Conservation (phyloP, 2,329 filamentous ascomycete genomes). For the Plenodomus biglobosus region DNA sequence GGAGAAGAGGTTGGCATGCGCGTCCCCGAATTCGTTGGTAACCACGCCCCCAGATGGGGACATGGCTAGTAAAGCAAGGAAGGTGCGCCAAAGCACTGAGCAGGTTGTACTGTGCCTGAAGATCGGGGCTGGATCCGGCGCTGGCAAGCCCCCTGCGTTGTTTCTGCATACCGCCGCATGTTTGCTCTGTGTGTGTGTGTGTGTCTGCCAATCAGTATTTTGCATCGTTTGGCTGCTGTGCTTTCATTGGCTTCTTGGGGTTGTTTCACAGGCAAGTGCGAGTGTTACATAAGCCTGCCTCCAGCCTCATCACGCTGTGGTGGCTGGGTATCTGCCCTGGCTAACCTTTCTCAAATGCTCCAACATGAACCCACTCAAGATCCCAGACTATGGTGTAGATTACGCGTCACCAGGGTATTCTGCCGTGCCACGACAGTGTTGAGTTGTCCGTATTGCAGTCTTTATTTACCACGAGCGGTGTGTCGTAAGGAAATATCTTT, state of each 20-base stretch:
- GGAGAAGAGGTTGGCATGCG: constrained; percentile 8
- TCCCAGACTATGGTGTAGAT: not conserved
- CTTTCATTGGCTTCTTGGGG: not conserved
- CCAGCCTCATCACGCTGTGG: not conserved
- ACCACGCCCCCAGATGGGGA: constrained; percentile 2
- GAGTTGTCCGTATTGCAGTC: not conserved
- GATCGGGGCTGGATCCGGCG: constrained; percentile 9
- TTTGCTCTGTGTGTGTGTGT: not conserved
- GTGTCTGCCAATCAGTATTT: not conserved
- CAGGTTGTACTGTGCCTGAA: constrained; percentile 9
- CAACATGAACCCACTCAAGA: not conserved
- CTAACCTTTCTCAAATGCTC: not conserved
- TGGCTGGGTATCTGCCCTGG: not conserved
- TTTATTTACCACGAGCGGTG: not conserved
- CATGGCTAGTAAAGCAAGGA: constrained; percentile 7
- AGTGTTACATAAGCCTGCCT: not conserved
- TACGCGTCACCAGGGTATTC: not conserved
- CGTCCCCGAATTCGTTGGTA: constrained; percentile 14
- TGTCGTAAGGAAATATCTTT: too few relatives aligned
- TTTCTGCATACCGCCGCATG: not conserved
- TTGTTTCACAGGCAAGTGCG: too few relatives aligned
- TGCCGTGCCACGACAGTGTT: not conserved
- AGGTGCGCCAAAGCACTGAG: constrained; percentile 13
- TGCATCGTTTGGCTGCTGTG: not conserved
- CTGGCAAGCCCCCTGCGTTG: not conserved